Base-by-base conservation (phyloP, 331 rosid genomes). In the Malus hybrid region DNA sequence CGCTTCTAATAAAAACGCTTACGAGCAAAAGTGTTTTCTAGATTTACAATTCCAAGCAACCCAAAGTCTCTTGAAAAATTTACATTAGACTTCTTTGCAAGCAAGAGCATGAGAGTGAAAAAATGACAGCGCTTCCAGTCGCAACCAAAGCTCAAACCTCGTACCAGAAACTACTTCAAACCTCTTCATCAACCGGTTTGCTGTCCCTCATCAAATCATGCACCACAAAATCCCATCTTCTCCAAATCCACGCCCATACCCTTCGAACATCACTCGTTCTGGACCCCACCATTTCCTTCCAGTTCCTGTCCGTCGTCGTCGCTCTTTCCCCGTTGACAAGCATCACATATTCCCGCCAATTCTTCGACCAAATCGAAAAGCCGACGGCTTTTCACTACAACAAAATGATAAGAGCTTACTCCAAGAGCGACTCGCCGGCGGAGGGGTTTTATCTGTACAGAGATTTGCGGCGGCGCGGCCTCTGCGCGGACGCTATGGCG, bases 211-310 rank as follows among this genome's bases (percentile, higher is more conserved):
- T 93, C 28, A 84, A 88, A 82, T 88, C 86, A 46, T 80, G 85
- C 75, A 67, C 86, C 67, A 65, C 33, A 1, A 86, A 71, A 59
- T 33, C 86, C 80, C 90, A 86, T 12, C 76, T 93, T 78, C 87
- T 78, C 78, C 97, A 91, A 88, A 85, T 91, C 66, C 98, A 91
- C 70, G 93, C 98, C 83, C 90, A 67, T 59, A 83, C 87, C 36
- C 13, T 90, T 75, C 80, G 78, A 28, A 74, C 84, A 10, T 69
- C 85, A 27, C 90, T 86, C 60, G 22, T 86, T 67, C 83, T 80
- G 73, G 82, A 87, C 84, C 80, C 90, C 78, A 10, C 78, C 13
- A 60, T 93, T 71, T 78, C 87, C 81, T 84, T 86, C 76, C 80
- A 1, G 19, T 93, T 91, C 80, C 73, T 93, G 84, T 73, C 87